Evolutionary conservation across 345 rosid genomes (phyloP).

Genomic region (Pistacia atlantica): DNA sequence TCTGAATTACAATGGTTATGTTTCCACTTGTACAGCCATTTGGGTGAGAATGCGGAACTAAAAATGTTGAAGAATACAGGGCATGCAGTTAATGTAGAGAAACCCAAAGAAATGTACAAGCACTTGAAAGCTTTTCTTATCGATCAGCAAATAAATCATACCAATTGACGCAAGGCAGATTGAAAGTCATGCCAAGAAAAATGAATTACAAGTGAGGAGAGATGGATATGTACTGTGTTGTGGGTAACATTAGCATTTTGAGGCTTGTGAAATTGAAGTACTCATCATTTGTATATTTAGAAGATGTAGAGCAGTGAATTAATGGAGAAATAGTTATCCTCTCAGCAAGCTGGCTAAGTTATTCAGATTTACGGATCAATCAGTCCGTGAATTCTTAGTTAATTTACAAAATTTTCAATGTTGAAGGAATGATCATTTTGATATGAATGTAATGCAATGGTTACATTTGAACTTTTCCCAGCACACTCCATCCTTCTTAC

Average conservation of each 20-base stretch:
- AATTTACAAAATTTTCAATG: background rate
- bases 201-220: background rate
- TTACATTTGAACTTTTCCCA: no score
- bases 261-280: conserved; percentile 2
- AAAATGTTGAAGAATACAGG: conserved; percentile 71
- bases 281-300: background rate
- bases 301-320: background rate
- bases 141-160: conserved; percentile 31
- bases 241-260: background rate
- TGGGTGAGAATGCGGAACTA: conserved; percentile 59
- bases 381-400: background rate
- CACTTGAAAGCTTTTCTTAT: conserved; percentile 66
- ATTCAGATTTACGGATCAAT: background rate
- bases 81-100: conserved; percentile 79
- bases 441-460: no score
- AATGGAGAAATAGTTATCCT: background rate
- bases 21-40: conserved; percentile 44
- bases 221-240: background rate
- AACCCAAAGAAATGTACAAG: conserved; percentile 62
- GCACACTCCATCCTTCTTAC: no score
- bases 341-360: background rate
- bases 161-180: conserved; percentile 34
- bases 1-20: background rate
- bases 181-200: conserved; percentile 20
- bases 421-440: background rate